Conservation (phyloP, 805 yeast genomes). For the Saccharomycopsis fermentans region DNA sequence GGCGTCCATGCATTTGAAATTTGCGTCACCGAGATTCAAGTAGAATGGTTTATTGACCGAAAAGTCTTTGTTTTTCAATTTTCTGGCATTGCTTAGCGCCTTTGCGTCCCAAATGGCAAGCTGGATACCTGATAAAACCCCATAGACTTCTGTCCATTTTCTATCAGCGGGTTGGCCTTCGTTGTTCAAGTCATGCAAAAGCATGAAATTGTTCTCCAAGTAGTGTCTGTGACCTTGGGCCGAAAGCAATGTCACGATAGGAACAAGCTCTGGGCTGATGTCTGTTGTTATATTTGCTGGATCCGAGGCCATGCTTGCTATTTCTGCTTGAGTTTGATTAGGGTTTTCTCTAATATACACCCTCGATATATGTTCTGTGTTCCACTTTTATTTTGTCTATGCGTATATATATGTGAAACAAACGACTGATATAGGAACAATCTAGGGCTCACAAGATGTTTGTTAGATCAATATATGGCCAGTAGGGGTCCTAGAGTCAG, state of each 20-base stretch:
- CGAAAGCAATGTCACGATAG: conserved; percentile 62
- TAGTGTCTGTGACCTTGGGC: conserved; percentile 71
- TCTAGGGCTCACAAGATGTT: too few species aligned
- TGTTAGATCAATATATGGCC: too few species aligned
- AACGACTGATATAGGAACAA: too few species aligned
- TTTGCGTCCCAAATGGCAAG: conserved; percentile 88
- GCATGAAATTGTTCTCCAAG: conserved; percentile 65
- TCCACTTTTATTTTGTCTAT: too few species aligned
- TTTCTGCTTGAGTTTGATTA: too few species aligned
- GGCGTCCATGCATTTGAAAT: conserved; percentile 58
- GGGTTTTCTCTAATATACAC: neutral
- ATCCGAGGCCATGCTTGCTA: neutral
- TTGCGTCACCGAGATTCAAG: conserved; percentile 84
- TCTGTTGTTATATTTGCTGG: neutral
- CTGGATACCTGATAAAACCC: conserved; percentile 82
- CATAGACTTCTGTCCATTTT: conserved; percentile 88
- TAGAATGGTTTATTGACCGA: conserved; percentile 73
- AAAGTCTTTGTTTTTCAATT: conserved; percentile 30
- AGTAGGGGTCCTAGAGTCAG: too few species aligned
- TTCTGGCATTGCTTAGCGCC: conserved; percentile 41
- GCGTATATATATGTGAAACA: too few species aligned
- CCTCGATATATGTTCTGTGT: neutral
- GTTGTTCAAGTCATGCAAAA: conserved; percentile 60
- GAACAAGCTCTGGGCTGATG: conserved; percentile 35
- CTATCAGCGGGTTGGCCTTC: conserved; percentile 80